Conservation (phyloP, 306 rosid species). For the Psophocarpus tetragonolobus region DNA sequence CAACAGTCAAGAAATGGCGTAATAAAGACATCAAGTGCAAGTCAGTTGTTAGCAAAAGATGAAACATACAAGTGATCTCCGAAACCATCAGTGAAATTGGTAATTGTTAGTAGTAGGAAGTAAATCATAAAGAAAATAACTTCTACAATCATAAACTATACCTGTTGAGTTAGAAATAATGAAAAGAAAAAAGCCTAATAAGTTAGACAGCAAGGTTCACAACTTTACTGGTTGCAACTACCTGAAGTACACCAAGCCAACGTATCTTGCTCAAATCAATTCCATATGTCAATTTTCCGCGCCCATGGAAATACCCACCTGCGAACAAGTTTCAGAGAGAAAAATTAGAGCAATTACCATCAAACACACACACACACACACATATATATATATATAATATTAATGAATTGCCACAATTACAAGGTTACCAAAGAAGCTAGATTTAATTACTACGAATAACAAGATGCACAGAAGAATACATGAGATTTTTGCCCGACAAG, state of each 20-base stretch:
- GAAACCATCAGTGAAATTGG: slow-evolving; percentile 7
- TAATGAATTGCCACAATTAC: not conserved
- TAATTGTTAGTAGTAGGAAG: not conserved
- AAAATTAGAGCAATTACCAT: slow-evolving; percentile 22
- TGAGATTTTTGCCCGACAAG: not conserved
- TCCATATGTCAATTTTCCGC: slow-evolving; percentile 63
- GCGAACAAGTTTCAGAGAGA: slow-evolving; percentile 39
- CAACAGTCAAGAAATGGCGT: slow-evolving; percentile 3
- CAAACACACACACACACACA: not conserved
- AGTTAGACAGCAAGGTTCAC: slow-evolving; percentile 11
- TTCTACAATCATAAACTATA: slow-evolving; percentile 10
- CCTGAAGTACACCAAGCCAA: slow-evolving; percentile 82
- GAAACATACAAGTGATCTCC: slow-evolving; percentile 7
- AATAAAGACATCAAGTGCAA: not conserved
- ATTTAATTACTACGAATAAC: slow-evolving; percentile 21
- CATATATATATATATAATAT: not conserved
- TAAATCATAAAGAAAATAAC: not conserved
- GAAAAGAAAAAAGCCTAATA: slow-evolving; percentile 1
- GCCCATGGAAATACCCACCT: slow-evolving; percentile 89
- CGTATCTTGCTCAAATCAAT: slow-evolving; percentile 70
- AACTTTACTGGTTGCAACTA: slow-evolving; percentile 29
- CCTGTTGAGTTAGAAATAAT: slow-evolving; percentile 1
- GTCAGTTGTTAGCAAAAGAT: not conserved
- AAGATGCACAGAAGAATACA: slow-evolving; percentile 19
- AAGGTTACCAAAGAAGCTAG: slow-evolving; percentile 15